Base-by-base conservation (phyloP, 1,139 yeast species). In the Candida tetrigidarum region DNA sequence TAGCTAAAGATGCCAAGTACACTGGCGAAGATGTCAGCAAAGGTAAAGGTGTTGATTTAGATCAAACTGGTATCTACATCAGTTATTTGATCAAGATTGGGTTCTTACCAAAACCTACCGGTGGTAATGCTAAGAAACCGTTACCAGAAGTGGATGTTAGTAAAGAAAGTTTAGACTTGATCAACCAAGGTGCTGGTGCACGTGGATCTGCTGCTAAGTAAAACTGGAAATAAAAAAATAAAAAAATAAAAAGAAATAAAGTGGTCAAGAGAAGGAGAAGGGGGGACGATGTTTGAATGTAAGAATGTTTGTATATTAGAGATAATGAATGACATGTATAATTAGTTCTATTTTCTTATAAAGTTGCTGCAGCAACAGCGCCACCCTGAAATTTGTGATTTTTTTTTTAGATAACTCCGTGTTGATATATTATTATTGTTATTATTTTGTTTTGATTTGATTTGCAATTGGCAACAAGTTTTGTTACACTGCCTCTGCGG, bases 101-200 rank as follows among this genome's bases (percentile, higher is more conserved):
- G 0, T 93, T 86, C 69, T 74, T 93, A 60, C 84, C 86, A 40
- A 60, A 73, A 19, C 91, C 96, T 41, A 57, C 74, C 1, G 55
- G 57, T 0, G 55, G 56, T 0, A 44, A 55, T 11, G 84, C 81
- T 3, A 62, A 59, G 40, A 50, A 62, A 35, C 45, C 62, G 11
- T 72, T 93, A 49, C 97, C 97, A 7, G 69, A 71, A 16, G 66
- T 88, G 39, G 59, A 67, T 10, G 60, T 92, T 39, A 63, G 81
- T 37, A 69, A 74, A 25, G 86, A 83, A 55, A 83, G 92, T 29
- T 66, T 89, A 52, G 74, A 75, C 12, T 75, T 88, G 59, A 79
- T 90, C 48, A 70, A 79, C n/a, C 67, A 84, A 6, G 95, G 95
- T 55, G 96, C 93, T 22, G 97, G 97, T 56, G 96, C 95, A 19